These are phyloP conservation scores for Populus deltoides DNA, from an alignment of 345 rosid genomes.

Conservation along the genomic window DNA sequence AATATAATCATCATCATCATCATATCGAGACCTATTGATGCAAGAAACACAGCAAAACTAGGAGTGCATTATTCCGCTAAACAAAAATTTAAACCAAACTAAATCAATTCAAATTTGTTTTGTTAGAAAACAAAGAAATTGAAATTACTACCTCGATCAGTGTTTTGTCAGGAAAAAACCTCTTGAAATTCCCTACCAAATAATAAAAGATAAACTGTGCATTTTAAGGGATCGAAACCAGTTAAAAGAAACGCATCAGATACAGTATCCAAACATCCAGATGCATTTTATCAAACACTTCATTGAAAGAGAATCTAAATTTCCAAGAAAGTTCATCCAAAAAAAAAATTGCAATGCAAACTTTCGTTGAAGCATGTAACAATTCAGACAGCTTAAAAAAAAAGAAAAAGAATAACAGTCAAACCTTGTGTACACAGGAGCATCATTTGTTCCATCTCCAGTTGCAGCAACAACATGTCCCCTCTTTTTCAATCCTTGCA, in stretches of 20 bases:
- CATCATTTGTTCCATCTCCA: conserved; percentile 60
- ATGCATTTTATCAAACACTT: background rate
- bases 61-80: background rate
- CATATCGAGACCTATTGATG: background rate
- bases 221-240: background rate
- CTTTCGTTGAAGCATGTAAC: background rate
- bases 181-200: background rate
- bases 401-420: background rate
- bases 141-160: background rate
- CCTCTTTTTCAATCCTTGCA: conserved; percentile 27
- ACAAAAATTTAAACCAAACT: no score
- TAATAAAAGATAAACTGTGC: background rate
- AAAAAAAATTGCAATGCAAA: background rate
- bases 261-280: background rate
- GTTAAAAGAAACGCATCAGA: background rate
- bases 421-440: conserved; percentile 52
- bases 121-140: background rate
- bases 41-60: background rate
- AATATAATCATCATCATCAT: no score
- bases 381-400: background rate
- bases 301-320: background rate
- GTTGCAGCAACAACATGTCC: conserved; percentile 54
- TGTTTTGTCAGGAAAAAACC: background rate
- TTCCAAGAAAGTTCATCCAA: background rate
- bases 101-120: background rate